Evolutionary conservation across 768 basidiomycete species (phyloP).

Genomic region (Boletus tylopilopsis): DNA sequence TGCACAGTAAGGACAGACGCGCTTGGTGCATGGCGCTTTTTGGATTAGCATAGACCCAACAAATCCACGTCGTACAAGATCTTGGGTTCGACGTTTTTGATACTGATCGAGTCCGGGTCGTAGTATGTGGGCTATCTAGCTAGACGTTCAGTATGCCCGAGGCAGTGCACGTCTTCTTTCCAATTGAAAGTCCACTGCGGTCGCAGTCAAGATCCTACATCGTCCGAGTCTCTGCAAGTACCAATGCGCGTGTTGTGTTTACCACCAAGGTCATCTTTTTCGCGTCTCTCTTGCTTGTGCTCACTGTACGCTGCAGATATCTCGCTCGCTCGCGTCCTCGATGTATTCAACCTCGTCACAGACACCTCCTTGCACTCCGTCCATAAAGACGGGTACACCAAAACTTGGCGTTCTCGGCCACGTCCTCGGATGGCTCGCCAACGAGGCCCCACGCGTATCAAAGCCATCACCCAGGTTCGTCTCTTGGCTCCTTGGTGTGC

Average conservation of each 20-base stretch:
- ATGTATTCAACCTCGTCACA: slow-evolving; percentile 70
- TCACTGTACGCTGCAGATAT: slow-evolving; percentile 44
- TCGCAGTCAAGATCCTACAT: slow-evolving; percentile 52
- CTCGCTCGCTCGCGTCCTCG: slow-evolving; percentile 54
- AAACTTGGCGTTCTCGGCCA: slow-evolving; percentile 64
- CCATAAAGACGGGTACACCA: slow-evolving; percentile 53
- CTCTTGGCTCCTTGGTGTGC: not conserved
- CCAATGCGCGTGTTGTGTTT: slow-evolving; percentile 54
- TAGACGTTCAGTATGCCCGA: no score
- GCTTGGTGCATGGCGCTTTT: no score
- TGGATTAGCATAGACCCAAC: no score
- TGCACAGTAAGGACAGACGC: no score
- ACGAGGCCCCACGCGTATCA: slow-evolving; percentile 58
- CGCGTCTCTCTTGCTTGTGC: slow-evolving; percentile 4
- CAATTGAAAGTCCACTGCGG: no score
- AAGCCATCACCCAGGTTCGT: slow-evolving; percentile 58
- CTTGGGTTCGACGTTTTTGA: no score
- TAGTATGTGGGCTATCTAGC: no score
- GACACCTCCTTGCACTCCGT: slow-evolving; percentile 72
- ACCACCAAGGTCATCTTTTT: slow-evolving; percentile 60
- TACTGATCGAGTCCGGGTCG: no score
- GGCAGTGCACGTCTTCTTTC: no score
- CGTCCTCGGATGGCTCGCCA: slow-evolving; percentile 71
- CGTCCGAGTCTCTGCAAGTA: slow-evolving; percentile 50
- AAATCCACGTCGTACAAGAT: no score